Evolutionary conservation across 306 rosid species (phyloP).

Genomic region (Sechiopsis laciniata): DNA sequence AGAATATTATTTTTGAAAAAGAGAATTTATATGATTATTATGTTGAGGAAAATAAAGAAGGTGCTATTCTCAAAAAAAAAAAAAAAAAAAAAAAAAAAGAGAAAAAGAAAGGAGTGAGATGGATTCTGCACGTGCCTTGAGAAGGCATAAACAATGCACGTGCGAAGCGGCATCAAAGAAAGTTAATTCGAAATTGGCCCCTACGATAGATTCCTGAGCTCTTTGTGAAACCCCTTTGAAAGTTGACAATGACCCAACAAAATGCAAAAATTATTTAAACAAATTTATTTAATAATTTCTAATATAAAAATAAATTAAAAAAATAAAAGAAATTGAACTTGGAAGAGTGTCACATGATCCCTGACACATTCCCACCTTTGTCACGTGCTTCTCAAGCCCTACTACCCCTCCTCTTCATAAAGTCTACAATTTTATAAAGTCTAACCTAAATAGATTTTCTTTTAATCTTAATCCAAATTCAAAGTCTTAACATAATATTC

Average conservation of each 20-base stretch:
- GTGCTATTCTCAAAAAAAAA: too few relatives aligned
- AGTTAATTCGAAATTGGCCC: slow-evolving; percentile 20
- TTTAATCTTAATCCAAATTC: neutral
- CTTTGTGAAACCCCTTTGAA: neutral
- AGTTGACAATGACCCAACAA: slow-evolving; percentile 23
- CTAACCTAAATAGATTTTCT: neutral
- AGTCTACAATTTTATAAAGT: neutral
- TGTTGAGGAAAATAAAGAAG: neutral
- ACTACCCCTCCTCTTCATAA: slow-evolving; percentile 11
- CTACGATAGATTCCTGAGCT: slow-evolving; percentile 28
- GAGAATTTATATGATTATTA: neutral
- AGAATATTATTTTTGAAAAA: too few relatives aligned
- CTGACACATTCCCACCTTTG: slow-evolving; percentile 65
- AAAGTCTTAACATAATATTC: neutral
- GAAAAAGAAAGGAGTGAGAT: neutral
- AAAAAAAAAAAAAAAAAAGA: too few relatives aligned
- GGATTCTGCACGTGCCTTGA: slow-evolving; percentile 40
- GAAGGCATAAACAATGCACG: slow-evolving; percentile 45
- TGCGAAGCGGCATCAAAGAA: slow-evolving; percentile 42
- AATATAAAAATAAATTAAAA: neutral
- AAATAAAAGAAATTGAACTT: slow-evolving; percentile 21
- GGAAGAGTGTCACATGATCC: slow-evolving; percentile 61
- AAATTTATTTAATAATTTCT: neutral
- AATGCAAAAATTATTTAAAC: too few relatives aligned
- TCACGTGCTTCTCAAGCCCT: slow-evolving; percentile 66